Base-by-base conservation (phyloP, 805 yeast genomes). In the Yarrowia sp. region DNA sequence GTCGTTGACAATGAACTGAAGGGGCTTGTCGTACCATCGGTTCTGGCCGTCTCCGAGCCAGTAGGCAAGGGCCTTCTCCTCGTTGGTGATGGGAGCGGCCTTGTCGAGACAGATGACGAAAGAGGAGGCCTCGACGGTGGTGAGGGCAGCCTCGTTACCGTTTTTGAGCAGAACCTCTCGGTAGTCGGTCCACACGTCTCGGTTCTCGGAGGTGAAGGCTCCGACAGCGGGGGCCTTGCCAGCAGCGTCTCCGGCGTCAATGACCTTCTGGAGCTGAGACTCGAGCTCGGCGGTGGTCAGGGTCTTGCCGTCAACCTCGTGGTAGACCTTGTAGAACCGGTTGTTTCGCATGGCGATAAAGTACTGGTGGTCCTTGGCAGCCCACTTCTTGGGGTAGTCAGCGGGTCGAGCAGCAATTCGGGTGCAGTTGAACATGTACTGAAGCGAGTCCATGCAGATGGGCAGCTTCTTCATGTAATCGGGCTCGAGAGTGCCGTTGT, bases 21-120 rank as follows among this genome's bases (percentile, higher is more conserved):
- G 79, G 4, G 97, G 93, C 80, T 93, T 93, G 80, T 93, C 98
- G 75, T 83, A 93, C 80, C 83, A 93, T 71, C 99, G 83, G 81
- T 95, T 93, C 70, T 80, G 77, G 64, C 98, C 97, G 77, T 91
- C 84, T n/a, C 98, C 98, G 78, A 91, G 96, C 98, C 98, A 93
- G 73, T 85, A 83, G 75, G 84, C 87, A 73, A 85, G 85, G 3
- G 97, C 87, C 72, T 91, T 88, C 74, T 91, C 96, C 73, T 88
- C 93, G 67, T 87, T 81, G 30, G 96, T 87, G 61, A 85, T 80
- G 16, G 98, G 97, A 21, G 75, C 69, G 12, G 75, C 77, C 70
- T 88, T 85, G 73, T 93, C 99, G 63, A 93, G 82, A 71, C 95
- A 86, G 59, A 93, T 74, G 6, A 92, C 83, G 74, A 92, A 93